A percentile compares a stretch with the other conserved stretches of the same genome.
Conservation (phyloP, 345 rosid genomes). For the Dipteronia dyeriana region DNA sequence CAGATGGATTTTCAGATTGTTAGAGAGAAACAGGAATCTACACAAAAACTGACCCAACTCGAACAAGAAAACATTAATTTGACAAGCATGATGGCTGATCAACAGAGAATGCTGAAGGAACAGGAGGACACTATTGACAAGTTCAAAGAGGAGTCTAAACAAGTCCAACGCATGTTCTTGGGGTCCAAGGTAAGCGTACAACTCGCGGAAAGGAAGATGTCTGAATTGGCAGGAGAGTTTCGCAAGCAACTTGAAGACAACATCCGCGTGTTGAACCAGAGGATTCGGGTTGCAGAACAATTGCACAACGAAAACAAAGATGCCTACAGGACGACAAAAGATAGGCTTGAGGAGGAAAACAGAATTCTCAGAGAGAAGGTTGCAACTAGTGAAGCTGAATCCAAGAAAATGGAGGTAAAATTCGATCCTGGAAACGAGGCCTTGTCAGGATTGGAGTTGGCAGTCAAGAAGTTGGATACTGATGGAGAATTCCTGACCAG, state of each 20-base stretch:
- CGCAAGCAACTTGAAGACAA: conserved; percentile 62
- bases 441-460: conserved; percentile 34
- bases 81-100: conserved; percentile 36
- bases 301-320: conserved; percentile 64
- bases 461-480: conserved; percentile 36
- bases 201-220: conserved; percentile 58
- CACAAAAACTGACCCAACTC: conserved; percentile 12
- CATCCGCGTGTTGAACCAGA: conserved; percentile 55
- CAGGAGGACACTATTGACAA: conserved; percentile 35
- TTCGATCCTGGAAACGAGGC: conserved; percentile 28
- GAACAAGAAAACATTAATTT: conserved; percentile 29
- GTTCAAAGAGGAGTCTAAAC: conserved; percentile 40
- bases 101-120: conserved; percentile 36
- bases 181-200: conserved; percentile 42
- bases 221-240: conserved; percentile 62
- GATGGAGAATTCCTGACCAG: conserved; percentile 33
- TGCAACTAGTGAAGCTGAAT: conserved; percentile 29
- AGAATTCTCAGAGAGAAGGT: conserved; percentile 30
- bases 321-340: conserved; percentile 33
- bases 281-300: conserved; percentile 74
- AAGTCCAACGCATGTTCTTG: conserved; percentile 32
- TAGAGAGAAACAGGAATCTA: conserved; percentile 29
- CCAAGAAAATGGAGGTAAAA: conserved; percentile 38
- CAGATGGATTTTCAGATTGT: conserved; percentile 28
- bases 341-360: conserved; percentile 37